These are phyloP conservation scores for Mycosphaerelloides madeirae DNA, from an alignment of 2,329 filamentous ascomycete genomes.

Conservation along the genomic window DNA sequence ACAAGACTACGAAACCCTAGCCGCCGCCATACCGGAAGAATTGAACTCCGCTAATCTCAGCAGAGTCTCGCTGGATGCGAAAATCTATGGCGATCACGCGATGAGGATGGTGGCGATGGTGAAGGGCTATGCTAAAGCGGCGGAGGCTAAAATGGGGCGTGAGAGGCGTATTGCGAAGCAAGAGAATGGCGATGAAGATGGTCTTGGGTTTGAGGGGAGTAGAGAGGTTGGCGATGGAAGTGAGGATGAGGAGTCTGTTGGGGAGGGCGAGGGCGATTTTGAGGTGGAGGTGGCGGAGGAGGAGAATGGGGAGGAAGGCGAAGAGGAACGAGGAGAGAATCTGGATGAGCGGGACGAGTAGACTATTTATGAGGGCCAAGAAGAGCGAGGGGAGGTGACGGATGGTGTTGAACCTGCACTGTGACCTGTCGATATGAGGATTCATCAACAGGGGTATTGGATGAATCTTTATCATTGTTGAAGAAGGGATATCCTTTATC, in stretches of 20 bases:
- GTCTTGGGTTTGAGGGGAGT: too few species aligned
- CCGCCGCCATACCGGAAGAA: slow-evolving; percentile 19
- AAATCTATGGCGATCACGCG: slow-evolving; percentile 1
- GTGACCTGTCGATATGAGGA: too few species aligned
- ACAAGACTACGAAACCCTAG: slow-evolving; percentile 21
- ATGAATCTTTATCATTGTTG: too few species aligned
- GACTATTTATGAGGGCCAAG: too few species aligned
- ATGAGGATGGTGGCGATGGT: not conserved
- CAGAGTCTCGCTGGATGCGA: not conserved
- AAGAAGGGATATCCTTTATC: too few species aligned
- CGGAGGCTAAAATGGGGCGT: not conserved
- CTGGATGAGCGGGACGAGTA: too few species aligned
- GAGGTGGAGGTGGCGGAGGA: not conserved
- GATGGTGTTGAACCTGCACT: too few species aligned
- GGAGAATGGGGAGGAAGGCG: slow-evolving; percentile 1
- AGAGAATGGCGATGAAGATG: not conserved
- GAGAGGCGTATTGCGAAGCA: not conserved
- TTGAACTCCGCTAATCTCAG: slow-evolving; percentile 14
- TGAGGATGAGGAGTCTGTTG: not conserved
- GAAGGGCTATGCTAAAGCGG: not conserved
- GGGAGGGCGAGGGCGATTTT: slow-evolving; percentile 4
- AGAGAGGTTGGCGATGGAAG: not conserved
- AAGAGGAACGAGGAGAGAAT: not conserved
- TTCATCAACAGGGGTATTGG: too few species aligned
- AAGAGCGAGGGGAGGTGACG: too few species aligned